These are phyloP conservation scores for Pestalotiopsis sp. DNA, from an alignment of 2,329 filamentous ascomycete species.

Conservation along the genomic window DNA sequence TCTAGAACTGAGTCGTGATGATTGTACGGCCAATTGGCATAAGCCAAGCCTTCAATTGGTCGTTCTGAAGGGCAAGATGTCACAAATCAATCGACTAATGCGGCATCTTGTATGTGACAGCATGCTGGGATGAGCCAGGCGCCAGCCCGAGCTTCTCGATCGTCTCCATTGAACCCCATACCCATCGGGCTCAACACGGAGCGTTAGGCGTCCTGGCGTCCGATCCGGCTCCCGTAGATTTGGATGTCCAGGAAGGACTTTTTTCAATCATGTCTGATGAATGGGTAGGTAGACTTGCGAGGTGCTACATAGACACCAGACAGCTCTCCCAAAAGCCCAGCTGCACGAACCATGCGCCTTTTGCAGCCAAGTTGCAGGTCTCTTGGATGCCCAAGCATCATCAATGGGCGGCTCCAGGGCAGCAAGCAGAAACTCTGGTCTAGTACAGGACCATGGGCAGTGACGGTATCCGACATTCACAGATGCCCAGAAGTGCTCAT, in stretches of 20 bases:
- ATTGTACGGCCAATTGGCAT: background rate
- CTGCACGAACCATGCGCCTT: background rate
- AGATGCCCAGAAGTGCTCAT: background rate
- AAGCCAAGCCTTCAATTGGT: background rate
- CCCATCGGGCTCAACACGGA: background rate
- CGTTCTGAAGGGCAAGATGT: background rate
- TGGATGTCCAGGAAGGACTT: background rate
- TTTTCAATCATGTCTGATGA: background rate
- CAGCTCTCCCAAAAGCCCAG: background rate
- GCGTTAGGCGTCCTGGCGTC: background rate
- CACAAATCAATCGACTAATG: background rate
- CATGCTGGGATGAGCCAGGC: background rate
- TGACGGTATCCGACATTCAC: background rate
- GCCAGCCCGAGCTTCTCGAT: background rate
- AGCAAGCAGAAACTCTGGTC: background rate
- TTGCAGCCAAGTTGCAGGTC: background rate
- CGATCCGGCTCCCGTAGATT: background rate
- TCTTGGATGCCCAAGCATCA: background rate
- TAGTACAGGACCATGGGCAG: no score
- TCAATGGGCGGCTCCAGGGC: background rate
- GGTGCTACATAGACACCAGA: background rate
- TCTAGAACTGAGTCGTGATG: background rate
- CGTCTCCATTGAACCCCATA: background rate
- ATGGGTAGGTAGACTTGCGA: background rate
- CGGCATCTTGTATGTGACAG: background rate